Conservation (phyloP, 148 eudicot genomes). For the Beta vulgaris region DNA sequence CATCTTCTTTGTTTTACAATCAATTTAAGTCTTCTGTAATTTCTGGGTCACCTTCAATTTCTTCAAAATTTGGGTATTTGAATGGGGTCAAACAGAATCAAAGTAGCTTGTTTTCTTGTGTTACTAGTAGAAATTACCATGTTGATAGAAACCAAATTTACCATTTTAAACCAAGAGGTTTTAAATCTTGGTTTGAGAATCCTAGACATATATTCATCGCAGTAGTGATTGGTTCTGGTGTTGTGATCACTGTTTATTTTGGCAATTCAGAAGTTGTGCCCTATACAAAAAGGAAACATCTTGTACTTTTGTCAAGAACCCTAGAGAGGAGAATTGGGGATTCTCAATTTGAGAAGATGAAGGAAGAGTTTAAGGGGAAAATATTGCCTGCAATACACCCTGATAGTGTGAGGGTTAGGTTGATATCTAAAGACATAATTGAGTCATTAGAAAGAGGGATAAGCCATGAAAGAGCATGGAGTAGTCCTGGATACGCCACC, state of each 20-base stretch:
- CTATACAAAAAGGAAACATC: conserved; percentile 69
- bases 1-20: conserved; percentile 16
- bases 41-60: conserved; percentile 38
- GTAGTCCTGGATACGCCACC: conserved; percentile 48
- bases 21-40: conserved; percentile 10
- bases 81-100: conserved; percentile 25
- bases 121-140: conserved; percentile 53
- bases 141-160: conserved; percentile 58
- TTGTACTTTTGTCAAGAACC: conserved; percentile 46
- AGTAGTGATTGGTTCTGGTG: conserved; percentile 47
- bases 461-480: conserved; percentile 70
- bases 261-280: conserved; percentile 65
- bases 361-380: conserved; percentile 52
- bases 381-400: conserved; percentile 77
- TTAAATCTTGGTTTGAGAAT: conserved; percentile 53
- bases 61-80: conserved; percentile 32
- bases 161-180: conserved; percentile 65
- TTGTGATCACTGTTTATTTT: conserved; percentile 43
- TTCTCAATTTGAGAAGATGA: conserved; percentile 42
- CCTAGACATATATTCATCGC: conserved; percentile 50
- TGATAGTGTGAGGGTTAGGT: conserved; percentile 63
- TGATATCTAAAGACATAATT: conserved; percentile 64
- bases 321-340: conserved; percentile 58
- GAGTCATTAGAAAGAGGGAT: conserved; percentile 73
- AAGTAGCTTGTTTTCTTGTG: conserved; percentile 24